Conservation (phyloP, 768 basidiomycete species). For the Gyrodon lividus region DNA sequence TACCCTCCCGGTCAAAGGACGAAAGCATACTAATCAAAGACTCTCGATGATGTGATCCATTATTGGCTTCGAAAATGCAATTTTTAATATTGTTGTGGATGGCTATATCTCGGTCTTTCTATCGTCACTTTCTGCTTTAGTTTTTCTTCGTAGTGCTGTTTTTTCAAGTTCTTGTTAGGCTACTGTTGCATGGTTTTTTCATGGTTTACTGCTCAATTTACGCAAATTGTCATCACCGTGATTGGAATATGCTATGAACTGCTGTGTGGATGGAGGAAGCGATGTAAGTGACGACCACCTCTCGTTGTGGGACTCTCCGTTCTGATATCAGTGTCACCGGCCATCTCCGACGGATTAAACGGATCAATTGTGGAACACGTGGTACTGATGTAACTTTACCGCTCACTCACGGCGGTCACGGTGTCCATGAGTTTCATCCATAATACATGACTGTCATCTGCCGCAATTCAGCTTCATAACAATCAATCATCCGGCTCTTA, state of each 20-base stretch:
- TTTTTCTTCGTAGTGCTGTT: background rate
- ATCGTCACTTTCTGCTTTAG: background rate
- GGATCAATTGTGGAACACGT: too few relatives aligned
- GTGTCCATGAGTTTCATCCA: too few relatives aligned
- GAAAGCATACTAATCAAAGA: slow-evolving; percentile 25
- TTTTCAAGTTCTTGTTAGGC: slow-evolving; percentile 15
- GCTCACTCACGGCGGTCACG: too few relatives aligned
- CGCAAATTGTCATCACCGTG: slow-evolving; percentile 17
- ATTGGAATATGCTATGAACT: slow-evolving; percentile 12
- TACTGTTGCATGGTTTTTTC: slow-evolving; percentile 24
- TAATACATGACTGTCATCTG: too few relatives aligned
- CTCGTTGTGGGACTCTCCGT: too few relatives aligned
- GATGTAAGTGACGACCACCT: too few relatives aligned
- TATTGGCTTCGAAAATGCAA: background rate
- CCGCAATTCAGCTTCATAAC: too few relatives aligned
- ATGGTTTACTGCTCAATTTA: slow-evolving; percentile 27
- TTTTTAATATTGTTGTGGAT: slow-evolving; percentile 7
- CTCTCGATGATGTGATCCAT: slow-evolving; percentile 21
- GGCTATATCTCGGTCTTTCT: slow-evolving; percentile 7
- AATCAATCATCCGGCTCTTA: too few relatives aligned
- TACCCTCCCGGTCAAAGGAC: slow-evolving; percentile 27
- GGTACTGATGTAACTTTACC: too few relatives aligned
- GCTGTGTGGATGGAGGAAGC: background rate
- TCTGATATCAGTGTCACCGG: too few relatives aligned
- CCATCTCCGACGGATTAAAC: too few relatives aligned